Evolutionary conservation across 805 yeast species (phyloP).

Genomic region (Wickerhamiella slavikovae): DNA sequence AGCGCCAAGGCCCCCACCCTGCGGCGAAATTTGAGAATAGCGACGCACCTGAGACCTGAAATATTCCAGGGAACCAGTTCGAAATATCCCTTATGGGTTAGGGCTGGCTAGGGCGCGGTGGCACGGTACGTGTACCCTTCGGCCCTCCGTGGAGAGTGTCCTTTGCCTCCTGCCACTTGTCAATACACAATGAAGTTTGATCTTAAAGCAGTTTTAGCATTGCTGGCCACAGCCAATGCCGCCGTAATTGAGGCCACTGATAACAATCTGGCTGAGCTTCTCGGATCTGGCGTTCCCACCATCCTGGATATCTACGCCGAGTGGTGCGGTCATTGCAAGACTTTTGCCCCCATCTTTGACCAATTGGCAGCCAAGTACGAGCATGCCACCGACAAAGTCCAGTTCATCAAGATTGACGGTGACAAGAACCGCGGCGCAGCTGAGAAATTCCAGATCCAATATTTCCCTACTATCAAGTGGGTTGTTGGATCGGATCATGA

Average conservation of each 20-base stretch:
- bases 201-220: no score
- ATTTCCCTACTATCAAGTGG: constrained; percentile 45
- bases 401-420: constrained; percentile 37
- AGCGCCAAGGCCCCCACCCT: no score
- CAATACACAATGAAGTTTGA: no score
- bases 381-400: constrained; percentile 24
- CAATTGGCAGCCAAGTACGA: constrained; percentile 51
- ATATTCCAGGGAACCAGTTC: no score
- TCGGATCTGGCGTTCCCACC: constrained; percentile 40
- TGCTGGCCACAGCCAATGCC: no score
- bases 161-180: no score
- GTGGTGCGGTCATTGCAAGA: constrained; percentile 94
- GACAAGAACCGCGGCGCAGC: constrained; percentile 33
- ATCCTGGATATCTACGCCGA: constrained; percentile 51
- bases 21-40: no score
- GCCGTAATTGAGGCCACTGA: constrained; percentile 18
- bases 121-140: no score
- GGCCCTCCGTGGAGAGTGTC: no score
- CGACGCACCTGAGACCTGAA: no score
- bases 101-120: no score
- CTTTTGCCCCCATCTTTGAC: constrained; percentile 66
- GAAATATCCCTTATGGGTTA: no score
- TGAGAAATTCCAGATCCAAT: constrained; percentile 30
- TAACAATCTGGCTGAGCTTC: constrained; percentile 40
- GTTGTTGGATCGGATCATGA: constrained; percentile 36